Evolutionary conservation across 805 yeast genomes (phyloP).

Genomic region (Pichia scutulata): DNA sequence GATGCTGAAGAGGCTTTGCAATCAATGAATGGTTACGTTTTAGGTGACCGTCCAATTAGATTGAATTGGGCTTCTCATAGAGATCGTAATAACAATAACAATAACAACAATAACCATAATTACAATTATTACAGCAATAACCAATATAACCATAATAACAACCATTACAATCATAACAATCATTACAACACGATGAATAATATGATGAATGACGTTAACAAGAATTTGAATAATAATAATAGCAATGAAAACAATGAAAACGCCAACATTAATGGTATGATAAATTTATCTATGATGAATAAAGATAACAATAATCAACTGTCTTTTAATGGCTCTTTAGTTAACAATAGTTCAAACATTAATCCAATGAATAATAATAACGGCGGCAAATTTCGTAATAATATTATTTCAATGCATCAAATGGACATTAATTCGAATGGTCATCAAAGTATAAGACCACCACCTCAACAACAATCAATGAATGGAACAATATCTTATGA

Average conservation of each 20-base stretch:
- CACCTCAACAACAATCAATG: neutral
- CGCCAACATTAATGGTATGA: neutral
- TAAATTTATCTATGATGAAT: neutral
- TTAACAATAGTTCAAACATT: neutral
- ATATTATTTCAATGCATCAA: conserved; percentile 2
- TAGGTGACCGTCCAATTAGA: conserved; percentile 71
- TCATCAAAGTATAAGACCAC: conserved; percentile 6
- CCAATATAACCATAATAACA: conserved; percentile 12
- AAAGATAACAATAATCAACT: neutral
- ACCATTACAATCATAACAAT: conserved; percentile 12
- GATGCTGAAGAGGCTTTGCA: conserved; percentile 72
- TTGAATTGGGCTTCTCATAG: conserved; percentile 86
- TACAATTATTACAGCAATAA: neutral
- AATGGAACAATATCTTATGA: conserved; percentile 42
- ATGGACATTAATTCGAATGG: conserved; percentile 1
- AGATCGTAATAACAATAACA: conserved; percentile 24
- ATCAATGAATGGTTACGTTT: conserved; percentile 63
- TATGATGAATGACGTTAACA: neutral
- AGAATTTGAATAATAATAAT: neutral
- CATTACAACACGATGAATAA: conserved; percentile 7
- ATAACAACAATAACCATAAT: neutral
- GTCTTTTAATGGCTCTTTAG: neutral
- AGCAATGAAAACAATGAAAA: neutral
- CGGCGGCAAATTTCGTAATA: conserved; percentile 1
- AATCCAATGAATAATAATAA: conserved; percentile 2